Base-by-base conservation (phyloP, 352 stramenopile species). In the Phytophthora capsici region DNA sequence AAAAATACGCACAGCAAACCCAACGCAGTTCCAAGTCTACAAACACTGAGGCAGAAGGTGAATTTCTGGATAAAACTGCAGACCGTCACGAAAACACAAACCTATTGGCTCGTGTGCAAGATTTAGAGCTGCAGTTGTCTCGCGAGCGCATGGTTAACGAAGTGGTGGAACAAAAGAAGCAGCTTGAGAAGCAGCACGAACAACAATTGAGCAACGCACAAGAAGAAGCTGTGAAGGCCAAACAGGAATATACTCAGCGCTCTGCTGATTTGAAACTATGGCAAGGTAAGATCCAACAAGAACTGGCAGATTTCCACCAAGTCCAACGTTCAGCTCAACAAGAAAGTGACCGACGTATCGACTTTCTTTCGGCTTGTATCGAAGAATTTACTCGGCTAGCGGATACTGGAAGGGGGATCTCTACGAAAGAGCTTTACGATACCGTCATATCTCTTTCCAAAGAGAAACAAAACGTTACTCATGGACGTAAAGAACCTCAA, bases 291-390 rank as follows among this genome's bases (percentile, higher is more conserved):
- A 47, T 86, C 6, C 52, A 77, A 16, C 58, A 61, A 3, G 80
- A 86, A 30, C 74, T 89, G 20, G 25, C 19, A 14, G 72, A 80
- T 4, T 77, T 74, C 19, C 61, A 80, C n/a, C 23, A 20, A 6
- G 61, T 63, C 6, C 60, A 63, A 10, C 23, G 22, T 1, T 60
- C 73, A 16, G 54, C 57, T 23, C 65, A 62, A 37, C 51, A 66
- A 25, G 74, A 81, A 54, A 74, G 66, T 10, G 72, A 81, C 25
- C 73, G 58, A 46, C 75, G 79, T 13, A 77, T 88, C 13, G 64
- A 60, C 1, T 88, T 83, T 49, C 57, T 88, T 4, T 69, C 65
- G 5, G 43, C 63, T 30, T 88, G 79, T 41, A 66, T 88, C 0
- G 62, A 77, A 22, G 79, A 83, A 20, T 84, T 73, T 10, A 57